A percentile compares a stretch with the other conserved stretches of the same genome.
Conservation (phyloP, 495 filamentous ascomycete genomes). For the Haplographium delicatum region DNA sequence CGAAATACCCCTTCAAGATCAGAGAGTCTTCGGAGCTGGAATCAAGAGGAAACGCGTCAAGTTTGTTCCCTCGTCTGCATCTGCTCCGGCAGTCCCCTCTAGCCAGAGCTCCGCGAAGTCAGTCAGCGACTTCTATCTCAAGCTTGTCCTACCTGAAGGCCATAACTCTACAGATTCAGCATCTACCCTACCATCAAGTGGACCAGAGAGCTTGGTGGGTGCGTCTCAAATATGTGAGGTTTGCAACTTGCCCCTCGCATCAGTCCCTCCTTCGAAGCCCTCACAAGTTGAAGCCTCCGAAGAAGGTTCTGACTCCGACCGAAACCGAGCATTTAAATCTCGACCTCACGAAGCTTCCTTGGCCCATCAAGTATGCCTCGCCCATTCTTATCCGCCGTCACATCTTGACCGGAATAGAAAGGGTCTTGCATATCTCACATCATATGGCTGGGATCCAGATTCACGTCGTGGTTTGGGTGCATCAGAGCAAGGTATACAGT, state of each 20-base stretch:
- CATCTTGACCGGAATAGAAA: conserved; percentile 71
- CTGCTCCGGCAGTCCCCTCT: conserved; percentile 44
- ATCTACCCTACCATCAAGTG: neutral
- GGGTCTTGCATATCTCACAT: conserved; percentile 68
- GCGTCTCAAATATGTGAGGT: conserved; percentile 41
- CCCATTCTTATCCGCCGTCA: conserved; percentile 81
- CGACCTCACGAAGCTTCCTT: conserved; percentile 63
- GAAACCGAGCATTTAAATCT: conserved; percentile 1
- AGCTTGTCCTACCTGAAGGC: conserved; percentile 56
- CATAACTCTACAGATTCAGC: conserved; percentile 1
- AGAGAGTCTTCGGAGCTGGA: conserved; percentile 74
- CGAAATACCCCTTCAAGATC: conserved; percentile 59
- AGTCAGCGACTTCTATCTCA: conserved; percentile 64
- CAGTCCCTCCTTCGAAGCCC: conserved; percentile 2
- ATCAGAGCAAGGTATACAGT: conserved; percentile 64
- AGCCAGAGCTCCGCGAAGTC: conserved; percentile 36
- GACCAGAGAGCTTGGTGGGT: neutral
- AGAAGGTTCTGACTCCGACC: neutral
- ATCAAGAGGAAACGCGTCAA: conserved; percentile 70
- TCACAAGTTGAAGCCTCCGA: neutral
- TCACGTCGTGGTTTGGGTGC: conserved; percentile 66
- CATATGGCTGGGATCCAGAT: conserved; percentile 88
- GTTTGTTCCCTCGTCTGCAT: conserved; percentile 56
- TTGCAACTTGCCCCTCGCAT: conserved; percentile 50
- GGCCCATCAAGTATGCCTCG: conserved; percentile 74